Conservation (phyloP, 345 rosid genomes). For the Leavenworthia alabamica region DNA sequence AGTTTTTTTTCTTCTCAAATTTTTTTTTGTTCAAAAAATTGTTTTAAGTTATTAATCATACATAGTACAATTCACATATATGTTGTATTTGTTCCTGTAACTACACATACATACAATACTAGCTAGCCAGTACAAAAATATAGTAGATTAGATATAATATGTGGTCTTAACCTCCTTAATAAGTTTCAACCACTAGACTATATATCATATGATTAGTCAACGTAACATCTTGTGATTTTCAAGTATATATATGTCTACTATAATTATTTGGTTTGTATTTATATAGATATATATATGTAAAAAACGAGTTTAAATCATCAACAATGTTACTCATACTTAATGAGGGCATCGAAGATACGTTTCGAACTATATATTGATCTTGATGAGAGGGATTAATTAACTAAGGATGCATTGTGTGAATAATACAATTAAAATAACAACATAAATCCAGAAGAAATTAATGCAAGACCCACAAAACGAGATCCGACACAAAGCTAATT, state of each 20-base stretch:
- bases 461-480: constrained; percentile 39
- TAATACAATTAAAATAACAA: constrained; percentile 24
- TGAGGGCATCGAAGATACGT: constrained; percentile 5
- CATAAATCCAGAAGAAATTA: constrained; percentile 31
- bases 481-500: constrained; percentile 54
- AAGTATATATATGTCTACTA: background rate
- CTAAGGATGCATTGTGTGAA: background rate
- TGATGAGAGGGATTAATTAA: constrained; percentile 2
- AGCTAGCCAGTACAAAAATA: background rate
- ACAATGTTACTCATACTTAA: background rate
- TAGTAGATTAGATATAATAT: background rate
- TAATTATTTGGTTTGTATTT: background rate
- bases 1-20: background rate
- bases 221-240: background rate
- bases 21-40: background rate
- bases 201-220: too few relatives aligned
- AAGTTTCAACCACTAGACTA: too few relatives aligned
- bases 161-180: background rate
- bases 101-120: background rate
- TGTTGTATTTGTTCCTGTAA: background rate
- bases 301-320: background rate
- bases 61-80: background rate
- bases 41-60: background rate
- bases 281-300: background rate
- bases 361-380: constrained; percentile 20